Conservation (phyloP, 495 filamentous ascomycete genomes). For the Aspergillus olivimuriae region DNA sequence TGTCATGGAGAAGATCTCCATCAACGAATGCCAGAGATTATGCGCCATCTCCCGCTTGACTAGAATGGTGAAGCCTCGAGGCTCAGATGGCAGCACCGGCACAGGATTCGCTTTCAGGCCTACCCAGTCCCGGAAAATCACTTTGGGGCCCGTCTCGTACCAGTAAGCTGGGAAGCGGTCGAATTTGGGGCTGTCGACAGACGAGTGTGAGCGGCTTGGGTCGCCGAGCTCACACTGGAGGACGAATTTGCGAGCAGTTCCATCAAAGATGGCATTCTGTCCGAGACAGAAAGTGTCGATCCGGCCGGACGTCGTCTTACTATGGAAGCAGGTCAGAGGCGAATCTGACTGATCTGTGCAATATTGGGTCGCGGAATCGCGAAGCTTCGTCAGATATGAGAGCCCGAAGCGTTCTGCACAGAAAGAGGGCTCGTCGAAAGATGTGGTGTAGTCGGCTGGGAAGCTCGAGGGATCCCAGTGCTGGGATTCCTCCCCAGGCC, state of each 20-base stretch:
- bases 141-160: constrained; percentile 16
- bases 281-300: constrained; percentile 19
- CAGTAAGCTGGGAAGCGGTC: constrained; percentile 11
- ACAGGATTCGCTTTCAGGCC: neutral
- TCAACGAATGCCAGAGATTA: constrained; percentile 36
- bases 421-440: neutral
- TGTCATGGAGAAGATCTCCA: constrained; percentile 32
- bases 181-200: constrained; percentile 4
- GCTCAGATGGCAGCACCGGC: neutral
- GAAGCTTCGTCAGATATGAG: neutral
- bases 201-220: neutral
- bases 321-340: constrained; percentile 20
- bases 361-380: neutral
- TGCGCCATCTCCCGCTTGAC: constrained; percentile 29
- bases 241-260: constrained; percentile 2
- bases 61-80: constrained; percentile 18
- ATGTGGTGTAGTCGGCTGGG: too few species aligned
- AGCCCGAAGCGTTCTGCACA: neutral
- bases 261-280: constrained; percentile 10
- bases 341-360: neutral
- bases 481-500: too few species aligned
- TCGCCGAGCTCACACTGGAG: constrained; percentile 6
- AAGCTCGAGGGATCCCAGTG: too few species aligned
- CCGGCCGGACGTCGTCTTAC: constrained; percentile 5
- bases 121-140: constrained; percentile 6